Conservation (phyloP, 1,139 yeast genomes). For the Debaryomyces singareniensis region DNA sequence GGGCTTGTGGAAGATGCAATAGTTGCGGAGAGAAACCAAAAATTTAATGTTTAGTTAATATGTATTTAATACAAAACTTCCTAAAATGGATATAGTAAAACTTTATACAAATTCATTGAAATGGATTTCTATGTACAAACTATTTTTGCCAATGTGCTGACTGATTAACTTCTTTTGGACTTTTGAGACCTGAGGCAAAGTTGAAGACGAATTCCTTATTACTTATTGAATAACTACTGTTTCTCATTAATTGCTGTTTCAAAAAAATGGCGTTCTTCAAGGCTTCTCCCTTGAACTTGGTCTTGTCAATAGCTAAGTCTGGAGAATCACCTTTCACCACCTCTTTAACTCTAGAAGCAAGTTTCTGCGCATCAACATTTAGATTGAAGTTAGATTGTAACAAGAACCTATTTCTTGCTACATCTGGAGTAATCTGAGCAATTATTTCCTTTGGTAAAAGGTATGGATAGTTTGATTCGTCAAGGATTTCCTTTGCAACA, state of each 20-base stretch:
- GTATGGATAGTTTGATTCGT: conserved; percentile 39
- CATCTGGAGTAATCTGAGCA: conserved; percentile 14
- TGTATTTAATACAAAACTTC: not conserved
- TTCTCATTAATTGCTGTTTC: conserved; percentile 21
- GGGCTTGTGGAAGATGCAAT: too few relatives aligned
- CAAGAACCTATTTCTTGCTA: conserved; percentile 22
- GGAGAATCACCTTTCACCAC: conserved; percentile 31
- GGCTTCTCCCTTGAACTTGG: conserved; percentile 7
- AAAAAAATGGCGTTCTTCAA: conserved; percentile 14
- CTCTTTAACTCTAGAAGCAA: conserved; percentile 22
- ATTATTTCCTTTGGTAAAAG: conserved; percentile 32
- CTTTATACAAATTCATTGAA: not conserved
- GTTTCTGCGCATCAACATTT: conserved; percentile 18
- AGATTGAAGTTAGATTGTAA: conserved; percentile 26
- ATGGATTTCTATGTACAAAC: not conserved
- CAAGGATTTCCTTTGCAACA: conserved; percentile 32
- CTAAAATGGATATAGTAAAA: not conserved
- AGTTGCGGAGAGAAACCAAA: not conserved
- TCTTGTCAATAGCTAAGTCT: conserved; percentile 7
- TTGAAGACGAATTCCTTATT: conserved; percentile 25
- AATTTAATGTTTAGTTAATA: not conserved
- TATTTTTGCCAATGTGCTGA: conserved; percentile 26
- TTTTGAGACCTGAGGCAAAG: conserved; percentile 21
- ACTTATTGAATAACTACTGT: conserved; percentile 21
- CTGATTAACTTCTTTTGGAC: conserved; percentile 20